Conservation (phyloP, 306 rosid species). For the Ammopiptanthus mongolicus region DNA sequence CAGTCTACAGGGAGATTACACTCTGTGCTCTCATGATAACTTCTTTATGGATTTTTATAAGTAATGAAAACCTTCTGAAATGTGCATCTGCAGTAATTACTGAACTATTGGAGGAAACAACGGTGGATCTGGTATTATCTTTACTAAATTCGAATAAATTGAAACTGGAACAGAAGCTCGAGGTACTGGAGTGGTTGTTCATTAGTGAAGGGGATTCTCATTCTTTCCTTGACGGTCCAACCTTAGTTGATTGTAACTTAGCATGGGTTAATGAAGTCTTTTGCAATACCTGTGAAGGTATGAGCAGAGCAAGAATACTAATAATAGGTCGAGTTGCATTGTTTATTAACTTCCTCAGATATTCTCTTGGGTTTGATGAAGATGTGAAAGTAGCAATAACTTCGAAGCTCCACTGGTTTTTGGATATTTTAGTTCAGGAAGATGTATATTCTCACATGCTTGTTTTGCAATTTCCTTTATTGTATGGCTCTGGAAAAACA, state of each 20-base stretch:
- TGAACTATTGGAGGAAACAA: slow-evolving; percentile 71
- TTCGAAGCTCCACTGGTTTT: slow-evolving; percentile 60
- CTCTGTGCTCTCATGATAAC: slow-evolving; percentile 58
- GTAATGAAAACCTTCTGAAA: slow-evolving; percentile 49
- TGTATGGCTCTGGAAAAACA: slow-evolving; percentile 50
- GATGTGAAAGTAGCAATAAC: slow-evolving; percentile 47
- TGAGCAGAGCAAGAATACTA: slow-evolving; percentile 36
- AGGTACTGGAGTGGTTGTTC: slow-evolving; percentile 64
- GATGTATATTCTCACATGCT: slow-evolving; percentile 66
- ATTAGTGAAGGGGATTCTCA: slow-evolving; percentile 27
- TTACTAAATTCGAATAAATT: slow-evolving; percentile 58
- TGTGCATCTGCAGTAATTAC: slow-evolving; percentile 49
- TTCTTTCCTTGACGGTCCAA: slow-evolving; percentile 27
- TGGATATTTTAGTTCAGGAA: slow-evolving; percentile 62
- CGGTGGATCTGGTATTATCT: slow-evolving; percentile 57
- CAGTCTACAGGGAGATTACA: slow-evolving; percentile 52
- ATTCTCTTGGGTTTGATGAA: slow-evolving; percentile 49
- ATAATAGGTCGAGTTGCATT: slow-evolving; percentile 50
- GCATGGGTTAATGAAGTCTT: slow-evolving; percentile 34
- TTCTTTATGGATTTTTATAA: slow-evolving; percentile 50
- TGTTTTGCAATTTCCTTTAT: slow-evolving; percentile 55
- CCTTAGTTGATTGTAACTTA: slow-evolving; percentile 24
- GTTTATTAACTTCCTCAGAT: slow-evolving; percentile 53
- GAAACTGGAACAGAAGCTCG: slow-evolving; percentile 48
- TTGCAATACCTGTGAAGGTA: slow-evolving; percentile 42